These are phyloP conservation scores for Fusarium nematophilum DNA, from an alignment of 2,329 filamentous ascomycete genomes.

Conservation along the genomic window DNA sequence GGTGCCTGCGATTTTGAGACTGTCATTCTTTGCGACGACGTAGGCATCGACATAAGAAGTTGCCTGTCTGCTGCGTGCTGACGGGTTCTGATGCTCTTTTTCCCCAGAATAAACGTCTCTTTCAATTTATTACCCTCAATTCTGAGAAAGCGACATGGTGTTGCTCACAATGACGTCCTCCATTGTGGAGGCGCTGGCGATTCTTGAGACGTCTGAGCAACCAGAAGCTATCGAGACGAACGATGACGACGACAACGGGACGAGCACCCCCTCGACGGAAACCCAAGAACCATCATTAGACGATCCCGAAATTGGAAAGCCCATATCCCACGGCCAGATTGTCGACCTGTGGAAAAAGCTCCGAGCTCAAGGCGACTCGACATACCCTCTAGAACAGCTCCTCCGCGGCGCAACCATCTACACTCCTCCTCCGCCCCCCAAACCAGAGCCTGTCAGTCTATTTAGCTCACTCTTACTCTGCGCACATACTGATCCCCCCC, in stretches of 20 bases:
- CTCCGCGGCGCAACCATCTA: conserved; percentile 80
- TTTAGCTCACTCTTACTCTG: not conserved
- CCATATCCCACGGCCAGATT: conserved; percentile 78
- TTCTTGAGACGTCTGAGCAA: conserved; percentile 37
- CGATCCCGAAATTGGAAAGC: conserved; percentile 67
- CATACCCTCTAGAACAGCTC: conserved; percentile 73
- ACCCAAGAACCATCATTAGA: conserved; percentile 64
- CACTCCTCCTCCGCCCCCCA: conserved; percentile 81
- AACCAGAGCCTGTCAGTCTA: conserved; percentile 76
- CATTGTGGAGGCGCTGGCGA: conserved; percentile 71
- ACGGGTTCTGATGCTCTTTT: not conserved
- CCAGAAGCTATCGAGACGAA: conserved; percentile 13
- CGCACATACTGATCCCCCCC: not conserved
- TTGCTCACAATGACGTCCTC: conserved; percentile 79
- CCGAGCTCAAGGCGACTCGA: conserved; percentile 47
- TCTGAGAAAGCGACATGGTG: conserved; percentile 66
- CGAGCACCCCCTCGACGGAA: conserved; percentile 5
- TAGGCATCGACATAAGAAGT: not conserved
- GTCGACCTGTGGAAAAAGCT: conserved; percentile 70
- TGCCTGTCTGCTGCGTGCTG: not conserved
- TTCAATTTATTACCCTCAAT: too few species aligned
- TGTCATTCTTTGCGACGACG: conserved; percentile 1
- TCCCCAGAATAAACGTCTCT: not conserved
- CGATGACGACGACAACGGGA: conserved; percentile 31
- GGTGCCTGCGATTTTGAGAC: conserved; percentile 12